phyloP scores from a whole-genome alignment of 2,329 filamentous ascomycete species.

The Phaeosphaeria sp. region DNA sequence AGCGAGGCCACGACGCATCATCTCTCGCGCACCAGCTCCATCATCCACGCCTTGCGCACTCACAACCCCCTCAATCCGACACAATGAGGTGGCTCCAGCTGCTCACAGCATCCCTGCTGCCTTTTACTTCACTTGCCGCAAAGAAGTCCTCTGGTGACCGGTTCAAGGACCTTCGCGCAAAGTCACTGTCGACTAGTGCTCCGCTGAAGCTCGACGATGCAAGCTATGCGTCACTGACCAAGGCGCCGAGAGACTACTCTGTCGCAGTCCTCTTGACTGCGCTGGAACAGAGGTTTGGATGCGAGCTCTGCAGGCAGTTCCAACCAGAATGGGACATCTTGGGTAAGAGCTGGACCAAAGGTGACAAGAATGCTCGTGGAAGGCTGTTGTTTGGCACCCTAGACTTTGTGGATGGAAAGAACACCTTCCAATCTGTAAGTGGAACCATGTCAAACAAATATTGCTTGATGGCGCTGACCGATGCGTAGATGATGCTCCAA shows the following conservation, averaged over 20 bases:
- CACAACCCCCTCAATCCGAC: conserved; percentile 27
- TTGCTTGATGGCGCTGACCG: conserved; percentile 17
- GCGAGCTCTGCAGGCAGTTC: conserved; percentile 86
- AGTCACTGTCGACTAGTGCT: conserved; percentile 65
- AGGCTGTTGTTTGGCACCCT: conserved; percentile 81
- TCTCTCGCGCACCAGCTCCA: conserved; percentile 17
- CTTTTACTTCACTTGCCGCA: conserved; percentile 66
- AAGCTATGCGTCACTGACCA: conserved; percentile 76
- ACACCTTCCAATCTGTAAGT: conserved; percentile 83
- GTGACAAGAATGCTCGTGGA: conserved; percentile 76
- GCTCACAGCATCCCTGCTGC: conserved; percentile 68
- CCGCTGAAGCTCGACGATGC: conserved; percentile 81
- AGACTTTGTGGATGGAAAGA: conserved; percentile 85
- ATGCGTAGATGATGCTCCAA: conserved; percentile 83
- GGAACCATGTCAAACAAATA: background rate
- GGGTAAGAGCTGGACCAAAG: conserved; percentile 83
- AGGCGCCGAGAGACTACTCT: conserved; percentile 81
- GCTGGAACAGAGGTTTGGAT: conserved; percentile 81
- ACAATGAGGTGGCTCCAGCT: conserved; percentile 71
- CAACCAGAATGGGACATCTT: conserved; percentile 93
- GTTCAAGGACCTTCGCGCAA: conserved; percentile 74
- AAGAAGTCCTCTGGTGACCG: conserved; percentile 69
- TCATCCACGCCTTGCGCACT: conserved; percentile 27
- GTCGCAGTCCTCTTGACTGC: conserved; percentile 86
- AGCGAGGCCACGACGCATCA: conserved; percentile 33